Conservation (phyloP, 495 filamentous ascomycete genomes). For the Bombardia bombarda region DNA sequence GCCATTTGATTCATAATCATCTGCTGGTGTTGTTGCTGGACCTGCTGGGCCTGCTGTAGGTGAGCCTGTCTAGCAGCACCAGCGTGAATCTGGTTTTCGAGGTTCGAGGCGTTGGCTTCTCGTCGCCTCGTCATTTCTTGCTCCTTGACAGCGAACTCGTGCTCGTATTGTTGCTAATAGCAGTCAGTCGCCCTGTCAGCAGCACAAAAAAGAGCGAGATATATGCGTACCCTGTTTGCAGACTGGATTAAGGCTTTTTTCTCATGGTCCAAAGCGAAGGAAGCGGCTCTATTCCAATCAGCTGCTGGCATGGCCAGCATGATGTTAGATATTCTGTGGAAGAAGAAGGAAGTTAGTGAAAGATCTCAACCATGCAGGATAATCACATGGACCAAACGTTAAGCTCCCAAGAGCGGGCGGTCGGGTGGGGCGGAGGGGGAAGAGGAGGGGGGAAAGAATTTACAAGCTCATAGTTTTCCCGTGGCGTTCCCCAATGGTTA, state of each 20-base stretch:
- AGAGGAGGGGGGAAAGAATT: too few relatives aligned
- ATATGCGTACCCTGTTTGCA: conserved; percentile 37
- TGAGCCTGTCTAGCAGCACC: conserved; percentile 37
- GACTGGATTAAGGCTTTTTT: conserved; percentile 32
- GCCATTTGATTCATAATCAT: conserved; percentile 42
- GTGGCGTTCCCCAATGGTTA: conserved; percentile 22
- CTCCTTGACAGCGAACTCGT: conserved; percentile 18
- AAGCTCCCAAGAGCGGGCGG: too few relatives aligned
- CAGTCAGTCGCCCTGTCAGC: conserved; percentile 1
- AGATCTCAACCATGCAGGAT: too few relatives aligned
- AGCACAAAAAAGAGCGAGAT: neutral
- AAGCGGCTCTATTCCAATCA: conserved; percentile 24
- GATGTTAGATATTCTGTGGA: conserved; percentile 31
- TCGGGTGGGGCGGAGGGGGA: too few relatives aligned
- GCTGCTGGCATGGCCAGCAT: conserved; percentile 27
- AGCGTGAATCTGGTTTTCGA: conserved; percentile 33
- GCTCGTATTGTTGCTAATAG: conserved; percentile 30
- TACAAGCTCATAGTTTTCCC: conserved; percentile 29
- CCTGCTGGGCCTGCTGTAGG: conserved; percentile 21
- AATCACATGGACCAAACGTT: too few relatives aligned
- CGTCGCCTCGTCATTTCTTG: conserved; percentile 31
- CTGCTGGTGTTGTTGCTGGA: conserved; percentile 16
- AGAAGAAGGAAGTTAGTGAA: conserved; percentile 5
- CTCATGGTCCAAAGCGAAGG: conserved; percentile 30
- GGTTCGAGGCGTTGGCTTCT: conserved; percentile 30